phyloP scores from a whole-genome alignment of 1,139 yeast species.

The Martiniozyma asiatica region DNA sequence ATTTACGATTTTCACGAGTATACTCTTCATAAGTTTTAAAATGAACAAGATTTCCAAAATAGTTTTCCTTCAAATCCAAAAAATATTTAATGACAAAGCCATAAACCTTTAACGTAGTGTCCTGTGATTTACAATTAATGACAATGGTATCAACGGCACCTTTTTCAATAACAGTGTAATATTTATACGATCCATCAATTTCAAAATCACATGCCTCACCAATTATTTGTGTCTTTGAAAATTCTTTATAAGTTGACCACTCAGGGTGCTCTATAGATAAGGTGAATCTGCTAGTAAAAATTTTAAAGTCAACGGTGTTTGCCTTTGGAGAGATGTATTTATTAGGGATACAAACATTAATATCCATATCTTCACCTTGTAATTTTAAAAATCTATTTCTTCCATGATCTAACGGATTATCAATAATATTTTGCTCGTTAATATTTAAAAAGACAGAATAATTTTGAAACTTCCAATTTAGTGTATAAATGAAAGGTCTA shows the following conservation, averaged over 20 bases:
- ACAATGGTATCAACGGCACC: slow-evolving; percentile 61
- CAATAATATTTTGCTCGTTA: slow-evolving; percentile 78
- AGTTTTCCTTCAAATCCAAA: slow-evolving; percentile 72
- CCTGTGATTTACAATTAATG: slow-evolving; percentile 52
- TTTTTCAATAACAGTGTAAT: slow-evolving; percentile 44
- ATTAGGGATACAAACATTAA: slow-evolving; percentile 46
- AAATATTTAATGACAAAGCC: slow-evolving; percentile 72
- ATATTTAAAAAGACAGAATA: slow-evolving; percentile 63
- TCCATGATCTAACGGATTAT: slow-evolving; percentile 73
- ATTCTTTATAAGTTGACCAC: slow-evolving; percentile 80
- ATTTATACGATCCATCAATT: slow-evolving; percentile 56
- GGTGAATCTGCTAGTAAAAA: slow-evolving; percentile 51
- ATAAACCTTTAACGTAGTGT: slow-evolving; percentile 58
- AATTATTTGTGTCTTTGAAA: slow-evolving; percentile 45
- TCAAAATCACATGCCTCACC: slow-evolving; percentile 58
- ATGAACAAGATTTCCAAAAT: slow-evolving; percentile 77
- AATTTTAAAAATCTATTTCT: slow-evolving; percentile 70
- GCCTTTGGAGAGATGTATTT: slow-evolving; percentile 46
- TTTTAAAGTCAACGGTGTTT: slow-evolving; percentile 40
- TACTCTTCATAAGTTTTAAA: slow-evolving; percentile 83
- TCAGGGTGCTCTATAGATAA: slow-evolving; percentile 68
- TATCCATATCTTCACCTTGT: slow-evolving; percentile 47
- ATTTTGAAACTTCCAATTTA: slow-evolving; percentile 47
- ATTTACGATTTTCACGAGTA: slow-evolving; percentile 19
- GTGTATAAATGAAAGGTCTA: slow-evolving; percentile 52